Evolutionary conservation across 495 filamentous ascomycete species (phyloP).

Genomic region (Acidiella bohemica): DNA sequence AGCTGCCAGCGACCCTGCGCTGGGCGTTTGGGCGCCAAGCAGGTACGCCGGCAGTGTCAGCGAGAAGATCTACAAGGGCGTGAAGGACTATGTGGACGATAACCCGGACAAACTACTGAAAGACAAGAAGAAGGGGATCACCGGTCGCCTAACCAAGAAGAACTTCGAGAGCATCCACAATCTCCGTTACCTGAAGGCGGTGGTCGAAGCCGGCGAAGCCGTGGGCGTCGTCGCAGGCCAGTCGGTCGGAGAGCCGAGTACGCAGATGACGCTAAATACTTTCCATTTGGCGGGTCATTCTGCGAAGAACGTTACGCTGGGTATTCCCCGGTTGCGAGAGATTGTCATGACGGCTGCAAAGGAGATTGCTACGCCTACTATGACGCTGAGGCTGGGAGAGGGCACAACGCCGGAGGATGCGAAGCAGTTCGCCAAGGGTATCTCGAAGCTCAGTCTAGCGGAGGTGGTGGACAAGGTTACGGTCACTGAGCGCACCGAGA

Average conservation of each 20-base stretch:
- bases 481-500: slow-evolving; percentile 61
- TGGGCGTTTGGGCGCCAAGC: slow-evolving; percentile 58
- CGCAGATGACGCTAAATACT: slow-evolving; percentile 99
- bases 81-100: slow-evolving; percentile 60
- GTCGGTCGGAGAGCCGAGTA: slow-evolving; percentile 92
- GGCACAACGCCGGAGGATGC: slow-evolving; percentile 56
- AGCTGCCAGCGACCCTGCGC: slow-evolving; percentile 61
- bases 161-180: slow-evolving; percentile 70
- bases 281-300: slow-evolving; percentile 99
- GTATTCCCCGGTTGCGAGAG: slow-evolving; percentile 93
- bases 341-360: slow-evolving; percentile 95
- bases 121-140: slow-evolving; percentile 54
- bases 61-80: slow-evolving; percentile 60
- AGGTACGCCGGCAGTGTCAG: slow-evolving; percentile 74
- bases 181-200: slow-evolving; percentile 81
- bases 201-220: slow-evolving; percentile 95
- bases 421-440: slow-evolving; percentile 78
- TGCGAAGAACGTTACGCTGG: slow-evolving; percentile 95
- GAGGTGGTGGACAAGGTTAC: slow-evolving; percentile 75
- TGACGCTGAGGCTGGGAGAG: slow-evolving; percentile 69
- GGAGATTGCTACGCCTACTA: slow-evolving; percentile 75
- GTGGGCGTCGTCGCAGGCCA: slow-evolving; percentile 95
- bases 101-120: slow-evolving; percentile 66
- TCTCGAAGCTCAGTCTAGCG: slow-evolving; percentile 74
- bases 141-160: slow-evolving; percentile 45